Evolutionary conservation across 169 alveolate genomes (phyloP), one percentile per base, ranked within the genome.

Genomic region (Babesia sp.): DNA sequence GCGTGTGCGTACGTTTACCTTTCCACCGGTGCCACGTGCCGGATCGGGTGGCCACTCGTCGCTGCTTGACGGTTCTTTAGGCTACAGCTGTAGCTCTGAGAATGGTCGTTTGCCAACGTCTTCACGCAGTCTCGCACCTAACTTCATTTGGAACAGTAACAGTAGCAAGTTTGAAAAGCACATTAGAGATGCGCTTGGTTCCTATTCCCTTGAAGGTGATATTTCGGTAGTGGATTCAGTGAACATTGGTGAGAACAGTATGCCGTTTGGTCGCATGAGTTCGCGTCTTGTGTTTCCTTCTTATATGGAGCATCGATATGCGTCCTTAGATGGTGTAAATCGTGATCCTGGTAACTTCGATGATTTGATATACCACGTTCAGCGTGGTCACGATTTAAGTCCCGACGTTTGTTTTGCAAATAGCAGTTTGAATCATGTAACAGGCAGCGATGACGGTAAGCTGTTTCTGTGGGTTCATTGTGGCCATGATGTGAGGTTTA

Each of bases 381-480:
- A 45, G n/a, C 58, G 39, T 36, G 68, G 61, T 29, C 90, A 85
- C 71, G 67, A 57, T 14, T 55, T 59, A 22, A 76, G 84, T 44
- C 92, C 92, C 20, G 92, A 87, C 28, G 92, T 87, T 11, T 79
- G 92, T 26, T 87, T 87, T 69, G 80, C 92, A 33, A 87, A 87
- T 58, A 50, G 60, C 57, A 77, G 90, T 0, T 70, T 70, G 41
- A 82, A 84, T 55, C 71, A 67, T 42, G 88, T 87, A 12, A 85
- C 92, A n/a, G 92, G 91, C 33, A 77, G 90, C 37, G 92, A 87
- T 48, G 92, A 85, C 61, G 92, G 90, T 0, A 80, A 53, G 22
- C 33, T 80, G 37, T 78, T 64, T 76, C 56, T 87, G 28, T 85
- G 92, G 92, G 31, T 20, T n/a, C 73, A 57, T 20, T 51, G 63